phyloP scores from a whole-genome alignment of 371 early-diverging fungal species.

The Mucor saturninus region DNA sequence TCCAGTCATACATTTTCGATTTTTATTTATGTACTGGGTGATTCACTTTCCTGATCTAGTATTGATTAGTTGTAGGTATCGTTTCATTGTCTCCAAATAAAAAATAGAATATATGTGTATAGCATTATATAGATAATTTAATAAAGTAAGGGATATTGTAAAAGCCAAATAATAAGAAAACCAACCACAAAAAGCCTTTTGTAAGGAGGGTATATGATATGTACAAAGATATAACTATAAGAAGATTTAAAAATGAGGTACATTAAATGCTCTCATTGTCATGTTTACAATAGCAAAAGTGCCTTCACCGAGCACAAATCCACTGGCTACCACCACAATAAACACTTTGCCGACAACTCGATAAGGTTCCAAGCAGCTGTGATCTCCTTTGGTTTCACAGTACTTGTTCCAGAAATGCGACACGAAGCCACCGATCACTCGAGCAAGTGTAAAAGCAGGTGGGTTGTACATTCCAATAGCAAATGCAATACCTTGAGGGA shows the following conservation, averaged over 20 bases:
- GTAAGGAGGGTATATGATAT: background rate
- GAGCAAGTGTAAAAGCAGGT: conserved; percentile 78
- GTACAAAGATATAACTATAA: background rate
- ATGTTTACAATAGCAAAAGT: conserved; percentile 68
- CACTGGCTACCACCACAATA: conserved; percentile 76
- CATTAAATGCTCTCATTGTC: conserved; percentile 47
- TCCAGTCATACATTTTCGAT: too few species aligned
- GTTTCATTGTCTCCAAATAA: too few species aligned
- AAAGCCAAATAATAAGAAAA: too few species aligned
- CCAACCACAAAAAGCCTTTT: too few species aligned
- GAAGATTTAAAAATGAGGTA: conserved; percentile 45
- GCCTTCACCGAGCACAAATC: conserved; percentile 86
- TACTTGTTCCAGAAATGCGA: conserved; percentile 54
- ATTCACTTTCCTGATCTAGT: too few species aligned
- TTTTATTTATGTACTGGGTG: too few species aligned
- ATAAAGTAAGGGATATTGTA: too few species aligned
- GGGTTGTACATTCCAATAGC: conserved; percentile 88
- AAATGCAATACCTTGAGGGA: conserved; percentile 82
- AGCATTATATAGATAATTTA: too few species aligned
- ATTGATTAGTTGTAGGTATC: too few species aligned
- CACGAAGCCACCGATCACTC: conserved; percentile 71
- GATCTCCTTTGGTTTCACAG: conserved; percentile 31
- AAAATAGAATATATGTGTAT: too few species aligned
- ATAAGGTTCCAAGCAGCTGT: conserved; percentile 27
- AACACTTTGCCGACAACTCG: conserved; percentile 58